Conservation (phyloP, 441 rosid genomes). For the Viola pubescens region DNA sequence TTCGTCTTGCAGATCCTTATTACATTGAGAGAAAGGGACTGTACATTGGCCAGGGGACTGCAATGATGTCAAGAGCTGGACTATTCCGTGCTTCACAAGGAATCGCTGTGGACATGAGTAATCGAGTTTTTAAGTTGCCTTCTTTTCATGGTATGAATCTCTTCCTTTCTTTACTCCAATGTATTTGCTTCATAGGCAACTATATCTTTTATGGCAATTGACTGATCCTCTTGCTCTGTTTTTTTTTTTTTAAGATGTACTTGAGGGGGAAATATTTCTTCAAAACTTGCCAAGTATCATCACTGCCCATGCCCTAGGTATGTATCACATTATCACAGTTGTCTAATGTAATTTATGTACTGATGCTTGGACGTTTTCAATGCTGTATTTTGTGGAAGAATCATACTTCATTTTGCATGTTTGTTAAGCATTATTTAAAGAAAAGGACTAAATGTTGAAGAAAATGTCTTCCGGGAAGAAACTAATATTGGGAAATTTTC, state of each 20-base stretch:
- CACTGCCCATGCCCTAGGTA: slow-evolving; percentile 87
- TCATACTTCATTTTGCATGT: neutral
- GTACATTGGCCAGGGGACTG: slow-evolving; percentile 83
- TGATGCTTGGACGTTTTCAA: neutral
- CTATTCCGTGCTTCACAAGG: slow-evolving; percentile 77
- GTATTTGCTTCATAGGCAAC: neutral
- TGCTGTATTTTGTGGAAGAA: neutral
- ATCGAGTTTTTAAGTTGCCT: slow-evolving; percentile 64
- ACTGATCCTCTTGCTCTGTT: slow-evolving; percentile 1
- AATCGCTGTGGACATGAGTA: slow-evolving; percentile 77
- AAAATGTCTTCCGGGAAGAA: too few relatives aligned
- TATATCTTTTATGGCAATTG: neutral
- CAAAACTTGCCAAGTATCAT: slow-evolving; percentile 90
- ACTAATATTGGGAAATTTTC: too few relatives aligned
- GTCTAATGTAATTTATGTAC: neutral
- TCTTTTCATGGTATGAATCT: slow-evolving; percentile 62
- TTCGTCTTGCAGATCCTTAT: slow-evolving; percentile 60
- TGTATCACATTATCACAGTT: slow-evolving; percentile 1
- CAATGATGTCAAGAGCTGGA: slow-evolving; percentile 87
- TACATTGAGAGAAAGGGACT: slow-evolving; percentile 63
- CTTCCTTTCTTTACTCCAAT: slow-evolving; percentile 4
- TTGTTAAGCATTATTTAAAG: neutral
- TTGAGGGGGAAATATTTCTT: slow-evolving; percentile 91
- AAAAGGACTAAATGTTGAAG: too few relatives aligned
- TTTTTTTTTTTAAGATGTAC: slow-evolving; percentile 52